Percentiles rank a stretch among this genome's conserved stretches.
Evolutionary conservation across 2,329 filamentous ascomycete species (phyloP).

Genomic region (Colletotrichum ledebouriae): DNA sequence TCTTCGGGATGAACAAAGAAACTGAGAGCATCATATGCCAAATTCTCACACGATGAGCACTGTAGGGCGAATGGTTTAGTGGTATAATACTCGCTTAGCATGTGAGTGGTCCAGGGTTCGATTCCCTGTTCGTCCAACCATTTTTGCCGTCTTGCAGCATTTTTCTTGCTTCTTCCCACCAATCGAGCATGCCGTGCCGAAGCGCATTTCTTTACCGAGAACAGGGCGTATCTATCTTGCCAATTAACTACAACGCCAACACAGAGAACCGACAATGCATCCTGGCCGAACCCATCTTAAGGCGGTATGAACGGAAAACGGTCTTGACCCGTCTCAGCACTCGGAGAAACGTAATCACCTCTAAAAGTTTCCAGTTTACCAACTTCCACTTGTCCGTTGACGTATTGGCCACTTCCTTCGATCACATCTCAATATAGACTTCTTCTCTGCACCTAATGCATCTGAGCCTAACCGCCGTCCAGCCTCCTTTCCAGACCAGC

Average conservation of each 20-base stretch:
- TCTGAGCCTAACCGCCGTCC: constrained; percentile 1
- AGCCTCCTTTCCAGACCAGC: neutral
- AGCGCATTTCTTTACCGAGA: too few relatives aligned
- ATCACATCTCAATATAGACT: neutral
- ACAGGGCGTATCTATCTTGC: neutral
- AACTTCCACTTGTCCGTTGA: neutral
- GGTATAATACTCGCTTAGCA: constrained; percentile 33
- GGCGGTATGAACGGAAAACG: too few relatives aligned
- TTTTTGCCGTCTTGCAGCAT: neutral
- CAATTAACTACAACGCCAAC: too few relatives aligned
- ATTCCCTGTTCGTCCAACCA: constrained; percentile 32
- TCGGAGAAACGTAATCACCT: neutral
- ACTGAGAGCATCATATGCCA: too few relatives aligned
- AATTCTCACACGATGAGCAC: too few relatives aligned
- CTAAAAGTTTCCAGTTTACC: too few relatives aligned
- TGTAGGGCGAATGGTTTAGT: constrained; percentile 32
- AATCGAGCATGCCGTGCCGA: neutral
- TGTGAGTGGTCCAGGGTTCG: constrained; percentile 34
- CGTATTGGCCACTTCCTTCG: too few relatives aligned
- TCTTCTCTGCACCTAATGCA: constrained; percentile 4
- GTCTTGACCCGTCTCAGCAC: too few relatives aligned
- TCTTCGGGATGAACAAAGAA: too few relatives aligned
- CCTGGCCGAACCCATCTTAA: too few relatives aligned
- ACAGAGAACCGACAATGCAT: neutral
- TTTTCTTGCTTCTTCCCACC: neutral